Conservation (phyloP, 1,284 basidiomycete species). For the Marasmius fiardii region DNA sequence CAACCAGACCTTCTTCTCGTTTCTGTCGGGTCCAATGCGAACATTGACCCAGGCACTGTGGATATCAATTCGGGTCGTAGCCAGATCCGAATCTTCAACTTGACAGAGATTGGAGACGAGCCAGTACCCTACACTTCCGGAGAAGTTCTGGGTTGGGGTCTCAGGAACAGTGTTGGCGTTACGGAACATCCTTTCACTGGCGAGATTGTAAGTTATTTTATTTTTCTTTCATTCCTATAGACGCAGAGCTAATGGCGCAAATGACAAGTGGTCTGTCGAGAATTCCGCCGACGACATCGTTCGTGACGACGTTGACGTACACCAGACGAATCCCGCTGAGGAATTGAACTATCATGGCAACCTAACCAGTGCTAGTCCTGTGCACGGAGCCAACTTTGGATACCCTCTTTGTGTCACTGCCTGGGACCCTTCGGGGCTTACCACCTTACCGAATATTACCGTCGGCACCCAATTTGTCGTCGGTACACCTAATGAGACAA, state of each 20-base stretch:
- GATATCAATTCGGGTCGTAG: neutral
- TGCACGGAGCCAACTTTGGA: neutral
- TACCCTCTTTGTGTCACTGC: conserved; percentile 3
- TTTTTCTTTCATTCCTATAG: neutral
- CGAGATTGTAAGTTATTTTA: neutral
- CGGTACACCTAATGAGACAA: neutral
- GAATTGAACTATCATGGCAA: conserved; percentile 1
- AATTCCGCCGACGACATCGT: conserved; percentile 2
- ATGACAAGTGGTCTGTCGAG: neutral
- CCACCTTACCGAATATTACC: neutral
- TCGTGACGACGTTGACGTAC: neutral
- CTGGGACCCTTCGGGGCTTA: neutral
- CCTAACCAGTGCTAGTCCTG: neutral
- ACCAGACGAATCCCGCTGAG: conserved; percentile 3
- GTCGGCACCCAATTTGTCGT: neutral
- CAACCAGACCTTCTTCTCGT: conserved; percentile 1
- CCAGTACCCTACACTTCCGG: neutral
- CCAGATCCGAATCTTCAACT: conserved; percentile 5
- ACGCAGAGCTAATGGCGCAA: neutral
- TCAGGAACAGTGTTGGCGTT: conserved; percentile 1
- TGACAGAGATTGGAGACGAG: neutral
- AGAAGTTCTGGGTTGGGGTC: neutral
- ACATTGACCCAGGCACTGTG: neutral
- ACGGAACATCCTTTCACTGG: neutral
- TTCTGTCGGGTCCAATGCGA: neutral